phyloP scores from a whole-genome alignment of 2,329 filamentous ascomycete species.

The Alternaria sp. region DNA sequence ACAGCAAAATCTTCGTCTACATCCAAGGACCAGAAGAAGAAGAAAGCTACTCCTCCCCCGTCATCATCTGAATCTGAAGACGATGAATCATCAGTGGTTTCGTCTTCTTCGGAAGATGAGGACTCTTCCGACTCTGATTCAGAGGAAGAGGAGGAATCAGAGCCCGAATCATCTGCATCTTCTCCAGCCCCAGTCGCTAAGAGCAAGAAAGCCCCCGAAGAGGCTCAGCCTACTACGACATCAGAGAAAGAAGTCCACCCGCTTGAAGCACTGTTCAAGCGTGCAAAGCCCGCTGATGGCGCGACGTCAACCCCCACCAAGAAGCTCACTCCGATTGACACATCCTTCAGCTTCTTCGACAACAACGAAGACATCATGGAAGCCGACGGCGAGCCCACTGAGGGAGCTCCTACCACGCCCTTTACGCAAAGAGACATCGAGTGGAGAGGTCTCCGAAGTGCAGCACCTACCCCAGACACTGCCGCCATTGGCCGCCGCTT shows the following conservation, averaged over 20 bases:
- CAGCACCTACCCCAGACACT: slow-evolving; percentile 94
- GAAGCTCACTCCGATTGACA: slow-evolving; percentile 56
- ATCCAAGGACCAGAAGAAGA: slow-evolving; percentile 30
- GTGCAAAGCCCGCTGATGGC: slow-evolving; percentile 56
- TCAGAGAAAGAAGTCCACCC: slow-evolving; percentile 71
- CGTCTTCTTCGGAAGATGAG: slow-evolving; percentile 45
- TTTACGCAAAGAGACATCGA: slow-evolving; percentile 82
- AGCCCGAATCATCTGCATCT: slow-evolving; percentile 22
- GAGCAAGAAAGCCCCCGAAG: slow-evolving; percentile 21
- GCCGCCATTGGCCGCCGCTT: slow-evolving; percentile 75
- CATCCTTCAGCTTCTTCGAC: slow-evolving; percentile 81
- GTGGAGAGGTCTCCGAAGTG: slow-evolving; percentile 78
- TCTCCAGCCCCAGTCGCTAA: slow-evolving; percentile 22
- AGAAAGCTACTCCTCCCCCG: slow-evolving; percentile 35
- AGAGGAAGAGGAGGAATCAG: slow-evolving; percentile 25
- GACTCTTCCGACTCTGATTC: slow-evolving; percentile 29
- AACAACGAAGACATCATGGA: slow-evolving; percentile 52
- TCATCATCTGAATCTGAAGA: slow-evolving; percentile 36
- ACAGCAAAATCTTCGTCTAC: slow-evolving; percentile 27
- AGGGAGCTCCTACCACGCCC: slow-evolving; percentile 74
- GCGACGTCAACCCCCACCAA: slow-evolving; percentile 47
- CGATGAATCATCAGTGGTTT: slow-evolving; percentile 48
- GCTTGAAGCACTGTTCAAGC: slow-evolving; percentile 91
- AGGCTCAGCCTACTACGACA: slow-evolving; percentile 25
- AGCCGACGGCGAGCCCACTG: slow-evolving; percentile 49